Percentiles rank a stretch among this genome's conserved stretches.
Conservation (phyloP, 2,329 filamentous ascomycete species). For the Xylaria sp. region DNA sequence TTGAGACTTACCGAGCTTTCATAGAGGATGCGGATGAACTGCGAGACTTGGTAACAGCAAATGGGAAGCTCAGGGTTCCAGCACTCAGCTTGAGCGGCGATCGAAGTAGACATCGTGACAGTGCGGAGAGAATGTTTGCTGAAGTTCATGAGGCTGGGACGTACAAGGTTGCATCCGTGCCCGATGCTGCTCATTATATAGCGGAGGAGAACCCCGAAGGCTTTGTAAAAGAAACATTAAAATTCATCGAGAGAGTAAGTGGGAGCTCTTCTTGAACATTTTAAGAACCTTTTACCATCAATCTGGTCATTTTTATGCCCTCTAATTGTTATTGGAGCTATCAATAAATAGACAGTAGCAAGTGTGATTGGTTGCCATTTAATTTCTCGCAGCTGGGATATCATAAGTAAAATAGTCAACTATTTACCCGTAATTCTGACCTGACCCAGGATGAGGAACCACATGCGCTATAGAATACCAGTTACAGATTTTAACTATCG, state of each 20-base stretch:
- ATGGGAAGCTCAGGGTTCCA: slow-evolving; percentile 1
- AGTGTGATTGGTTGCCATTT: too few species aligned
- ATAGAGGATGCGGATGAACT: background rate
- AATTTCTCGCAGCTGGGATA: too few species aligned
- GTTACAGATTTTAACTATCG: too few species aligned
- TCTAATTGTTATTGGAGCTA: too few species aligned
- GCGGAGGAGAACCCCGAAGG: background rate
- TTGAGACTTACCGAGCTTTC: background rate
- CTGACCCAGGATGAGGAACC: too few species aligned
- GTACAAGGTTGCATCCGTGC: background rate
- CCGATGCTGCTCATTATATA: background rate
- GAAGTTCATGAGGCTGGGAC: background rate
- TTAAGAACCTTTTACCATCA: background rate
- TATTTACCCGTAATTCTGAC: too few species aligned
- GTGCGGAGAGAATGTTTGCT: background rate
- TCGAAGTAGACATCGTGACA: background rate
- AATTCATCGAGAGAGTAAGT: background rate
- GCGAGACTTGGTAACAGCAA: background rate
- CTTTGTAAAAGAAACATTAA: background rate
- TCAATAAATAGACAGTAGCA: too few species aligned
- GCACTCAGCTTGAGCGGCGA: background rate
- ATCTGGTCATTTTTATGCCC: too few species aligned
- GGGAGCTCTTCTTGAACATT: background rate
- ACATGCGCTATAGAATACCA: too few species aligned
- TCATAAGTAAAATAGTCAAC: too few species aligned